Conservation (phyloP, 345 rosid genomes). For the Ceriops decandra region DNA sequence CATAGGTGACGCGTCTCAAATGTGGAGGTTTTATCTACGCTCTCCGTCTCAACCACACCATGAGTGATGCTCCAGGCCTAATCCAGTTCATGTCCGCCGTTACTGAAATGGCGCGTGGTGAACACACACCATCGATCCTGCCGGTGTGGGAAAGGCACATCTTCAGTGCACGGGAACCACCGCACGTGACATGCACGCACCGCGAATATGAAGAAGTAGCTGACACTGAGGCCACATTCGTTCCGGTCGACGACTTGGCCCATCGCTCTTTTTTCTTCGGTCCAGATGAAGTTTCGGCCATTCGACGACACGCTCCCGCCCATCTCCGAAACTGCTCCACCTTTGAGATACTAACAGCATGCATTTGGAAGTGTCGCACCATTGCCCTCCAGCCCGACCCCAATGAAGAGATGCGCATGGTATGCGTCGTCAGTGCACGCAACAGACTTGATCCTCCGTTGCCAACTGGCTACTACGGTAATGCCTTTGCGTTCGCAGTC, state of each 20-base stretch:
- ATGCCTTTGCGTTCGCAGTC: slow-evolving; percentile 12
- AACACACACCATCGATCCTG: background rate
- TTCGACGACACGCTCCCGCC: background rate
- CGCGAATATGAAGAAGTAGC: slow-evolving; percentile 12
- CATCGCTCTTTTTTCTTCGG: slow-evolving; percentile 17
- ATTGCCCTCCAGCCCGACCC: slow-evolving; percentile 9
- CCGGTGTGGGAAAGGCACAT: slow-evolving; percentile 12
- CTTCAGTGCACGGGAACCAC: slow-evolving; percentile 12
- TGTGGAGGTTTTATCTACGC: slow-evolving; percentile 15
- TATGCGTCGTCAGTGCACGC: slow-evolving; percentile 5
- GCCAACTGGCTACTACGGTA: slow-evolving; percentile 18
- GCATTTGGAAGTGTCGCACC: slow-evolving; percentile 24
- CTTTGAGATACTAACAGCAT: slow-evolving; percentile 15
- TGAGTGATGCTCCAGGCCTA: background rate
- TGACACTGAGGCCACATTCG: slow-evolving; percentile 8
- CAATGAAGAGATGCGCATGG: slow-evolving; percentile 10
- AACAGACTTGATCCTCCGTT: slow-evolving; percentile 9
- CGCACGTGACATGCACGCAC: background rate
- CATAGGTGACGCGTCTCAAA: slow-evolving; percentile 18
- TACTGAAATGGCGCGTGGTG: background rate
- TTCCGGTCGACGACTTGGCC: slow-evolving; percentile 4
- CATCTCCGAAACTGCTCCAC: background rate
- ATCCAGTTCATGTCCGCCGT: background rate
- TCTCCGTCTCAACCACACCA: slow-evolving; percentile 5
- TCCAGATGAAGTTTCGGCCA: slow-evolving; percentile 5